Evolutionary conservation across 495 filamentous ascomycete genomes (phyloP), one percentile per base, ranked within the genome.

Genomic region (Xylaria telfairii): DNA sequence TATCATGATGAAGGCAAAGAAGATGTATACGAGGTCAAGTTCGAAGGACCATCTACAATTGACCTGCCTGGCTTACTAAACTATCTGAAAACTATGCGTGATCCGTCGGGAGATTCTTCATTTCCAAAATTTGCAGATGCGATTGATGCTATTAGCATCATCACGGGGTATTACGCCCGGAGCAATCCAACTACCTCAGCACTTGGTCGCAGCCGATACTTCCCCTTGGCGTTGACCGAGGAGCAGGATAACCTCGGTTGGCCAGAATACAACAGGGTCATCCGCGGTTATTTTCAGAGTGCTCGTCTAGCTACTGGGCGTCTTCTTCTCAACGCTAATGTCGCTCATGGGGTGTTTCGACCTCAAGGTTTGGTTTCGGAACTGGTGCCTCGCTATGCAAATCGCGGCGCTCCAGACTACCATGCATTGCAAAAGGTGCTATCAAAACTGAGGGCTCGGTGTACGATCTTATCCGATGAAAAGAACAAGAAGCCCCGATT

Each of bases 211-310:
- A 82, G 79, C 28, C 76, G 82, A 7, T 83, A 83, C 69, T 88
- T 86, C 53, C 82, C 83, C 17, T 57, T 80, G 26, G 72, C 78
- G 28, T 30, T 74, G 41, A 65, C 72, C 0, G 54, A 65, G 0
- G 72, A 79, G 19, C 74, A 76, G 26, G 77, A 75, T 2, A 21
- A 64, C 2, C 17, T 78, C 13, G 73, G 68, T 3, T 34, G 12
- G 2, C 74, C 71, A 0, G 74, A 74, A 0, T 28, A 51, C 47
- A 78, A 75, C 39, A 47, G 85, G 1, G 85, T 86, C 4, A 77
- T 91, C 0, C 87, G 91, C 61, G 91, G 92, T 0, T 93, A 87
- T 72, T 92, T 91, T 70, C 83, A 89, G 64, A 92, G 90, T 78
- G 87, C 90, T 19, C 89, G 91, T 28, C 82, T 86, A 0, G 90